These are phyloP conservation scores for Sclerotinia glacialis DNA, from an alignment of 2,329 filamentous ascomycete genomes.

Conservation along the genomic window DNA sequence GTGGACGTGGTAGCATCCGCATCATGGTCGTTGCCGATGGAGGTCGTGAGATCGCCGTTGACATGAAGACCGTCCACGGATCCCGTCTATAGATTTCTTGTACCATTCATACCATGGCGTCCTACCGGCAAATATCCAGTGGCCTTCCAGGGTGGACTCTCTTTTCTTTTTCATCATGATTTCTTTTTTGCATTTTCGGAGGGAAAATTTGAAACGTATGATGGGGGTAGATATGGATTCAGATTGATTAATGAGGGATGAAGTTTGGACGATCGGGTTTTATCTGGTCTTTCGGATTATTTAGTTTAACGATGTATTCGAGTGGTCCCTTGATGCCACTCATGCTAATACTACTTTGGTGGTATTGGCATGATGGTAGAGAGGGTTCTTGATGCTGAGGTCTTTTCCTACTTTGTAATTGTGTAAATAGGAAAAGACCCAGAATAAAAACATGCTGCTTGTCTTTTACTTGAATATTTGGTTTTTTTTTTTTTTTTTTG, in stretches of 20 bases:
- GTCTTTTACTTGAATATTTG: slow-evolving; percentile 6
- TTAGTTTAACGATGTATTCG: slow-evolving; percentile 22
- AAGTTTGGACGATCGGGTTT: slow-evolving; percentile 16
- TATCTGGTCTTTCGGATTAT: slow-evolving; percentile 21
- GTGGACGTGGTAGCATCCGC: slow-evolving; percentile 88
- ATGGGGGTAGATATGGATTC: slow-evolving; percentile 24
- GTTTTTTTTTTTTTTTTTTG: too few species aligned
- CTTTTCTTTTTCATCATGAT: slow-evolving; percentile 19
- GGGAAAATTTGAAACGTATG: slow-evolving; percentile 22
- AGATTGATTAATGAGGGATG: slow-evolving; percentile 28
- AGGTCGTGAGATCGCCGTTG: slow-evolving; percentile 90
- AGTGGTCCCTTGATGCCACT: slow-evolving; percentile 9
- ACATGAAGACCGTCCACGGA: slow-evolving; percentile 97
- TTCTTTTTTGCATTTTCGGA: slow-evolving; percentile 22
- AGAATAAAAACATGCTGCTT: slow-evolving; percentile 21
- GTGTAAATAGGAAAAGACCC: slow-evolving; percentile 26
- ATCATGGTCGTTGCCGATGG: slow-evolving; percentile 94
- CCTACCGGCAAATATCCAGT: slow-evolving; percentile 10
- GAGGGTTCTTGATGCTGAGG: slow-evolving; percentile 19
- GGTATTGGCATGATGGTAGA: slow-evolving; percentile 11
- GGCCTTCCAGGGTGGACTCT: slow-evolving; percentile 12
- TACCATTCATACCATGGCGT: slow-evolving; percentile 18
- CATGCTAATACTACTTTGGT: slow-evolving; percentile 14
- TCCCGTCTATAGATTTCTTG: slow-evolving; percentile 52
- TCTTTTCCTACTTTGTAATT: slow-evolving; percentile 22